Evolutionary conservation across 495 filamentous ascomycete species (phyloP), one percentile per base, ranked within the genome.

Genomic region (Penicillium crystallinum): DNA sequence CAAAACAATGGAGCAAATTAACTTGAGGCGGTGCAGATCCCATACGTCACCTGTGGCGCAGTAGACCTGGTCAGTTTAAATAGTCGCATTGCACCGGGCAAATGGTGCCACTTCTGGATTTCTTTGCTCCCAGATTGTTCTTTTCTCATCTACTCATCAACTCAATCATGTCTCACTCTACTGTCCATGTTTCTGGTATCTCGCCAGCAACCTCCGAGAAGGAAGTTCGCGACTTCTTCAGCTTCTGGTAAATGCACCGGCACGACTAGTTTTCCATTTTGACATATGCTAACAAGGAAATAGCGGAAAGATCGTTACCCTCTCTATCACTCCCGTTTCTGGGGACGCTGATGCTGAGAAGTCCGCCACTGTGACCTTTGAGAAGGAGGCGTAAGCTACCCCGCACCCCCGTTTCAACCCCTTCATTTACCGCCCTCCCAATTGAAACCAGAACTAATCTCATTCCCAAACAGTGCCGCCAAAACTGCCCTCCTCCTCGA

Each of bases 401-500:
- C 61, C 56, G 59, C 65, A 73, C 63, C 47, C n/a, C 23, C 27
- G 34, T 52, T 52, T 49, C 40, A 36, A 30, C 25, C 8, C 23
- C 11, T 21, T 33, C 11, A 12, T 15, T 14, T 35, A 17, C 30
- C 46, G 23, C 45, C 18, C 21, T 15, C 33, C 33, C 14, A 35
- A 36, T 12, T 11, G 6, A 14, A 46, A 21, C 9, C 12, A 8
- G 18, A 42, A n/a, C 36, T 36, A 19, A 51, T 6, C n/a, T 18
- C 34, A 27, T 34, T 21, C 19, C 34, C 23, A 45, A 35, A 18
- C 43, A 81, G 78, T 21, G 93, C 93, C 11, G 90, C 92, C 12
- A 95, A 95, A 71, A 98, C 93, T 21, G 93, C 93, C 15, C 87
- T 96, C 23, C 89, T 98, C 46, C 86, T 98, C 48, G 91, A 98